Percentiles rank a stretch among this genome's conserved stretches.
phyloP scores from a whole-genome alignment of 2,329 filamentous ascomycete genomes.

The Apiospora saccharicola region DNA sequence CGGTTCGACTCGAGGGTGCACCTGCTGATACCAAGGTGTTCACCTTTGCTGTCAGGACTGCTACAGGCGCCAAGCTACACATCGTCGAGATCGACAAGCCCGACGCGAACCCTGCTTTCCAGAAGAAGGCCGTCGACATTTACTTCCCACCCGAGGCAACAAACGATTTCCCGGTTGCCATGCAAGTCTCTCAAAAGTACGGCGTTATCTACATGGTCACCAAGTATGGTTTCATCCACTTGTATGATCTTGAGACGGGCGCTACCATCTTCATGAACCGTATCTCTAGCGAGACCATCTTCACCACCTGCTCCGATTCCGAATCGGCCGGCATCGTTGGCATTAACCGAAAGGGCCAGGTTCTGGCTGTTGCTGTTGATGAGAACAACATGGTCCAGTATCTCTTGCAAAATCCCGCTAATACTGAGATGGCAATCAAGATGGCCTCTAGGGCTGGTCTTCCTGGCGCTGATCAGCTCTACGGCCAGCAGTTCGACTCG shows the following conservation, averaged over 20 bases:
- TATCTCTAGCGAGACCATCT: conserved; percentile 98
- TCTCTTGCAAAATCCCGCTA: conserved; percentile 94
- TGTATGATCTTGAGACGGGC: conserved; percentile 96
- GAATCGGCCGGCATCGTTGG: conserved; percentile 89
- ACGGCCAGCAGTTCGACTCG: conserved; percentile 91
- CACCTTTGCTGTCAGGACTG: conserved; percentile 91
- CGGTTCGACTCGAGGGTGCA: conserved; percentile 86
- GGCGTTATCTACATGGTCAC: conserved; percentile 97
- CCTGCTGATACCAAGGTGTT: conserved; percentile 93
- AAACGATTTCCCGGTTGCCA: conserved; percentile 97
- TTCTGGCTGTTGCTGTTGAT: conserved; percentile 91
- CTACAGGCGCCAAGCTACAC: conserved; percentile 91
- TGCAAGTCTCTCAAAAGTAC: conserved; percentile 97
- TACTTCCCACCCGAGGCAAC: conserved; percentile 96
- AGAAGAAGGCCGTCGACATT: conserved; percentile 96
- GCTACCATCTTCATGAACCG: conserved; percentile 99
- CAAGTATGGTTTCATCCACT: conserved; percentile 98
- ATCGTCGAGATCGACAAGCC: conserved; percentile 97
- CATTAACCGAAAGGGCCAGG: conserved; percentile 97
- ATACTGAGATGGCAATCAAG: conserved; percentile 92
- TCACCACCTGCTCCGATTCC: conserved; percentile 86
- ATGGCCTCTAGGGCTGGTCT: conserved; percentile 93
- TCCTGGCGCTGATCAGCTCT: conserved; percentile 92
- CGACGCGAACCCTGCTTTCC: conserved; percentile 85
- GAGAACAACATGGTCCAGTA: conserved; percentile 93